Evolutionary conservation across 2,329 filamentous ascomycete genomes (phyloP).

Genomic region (Epichloe uncinata): DNA sequence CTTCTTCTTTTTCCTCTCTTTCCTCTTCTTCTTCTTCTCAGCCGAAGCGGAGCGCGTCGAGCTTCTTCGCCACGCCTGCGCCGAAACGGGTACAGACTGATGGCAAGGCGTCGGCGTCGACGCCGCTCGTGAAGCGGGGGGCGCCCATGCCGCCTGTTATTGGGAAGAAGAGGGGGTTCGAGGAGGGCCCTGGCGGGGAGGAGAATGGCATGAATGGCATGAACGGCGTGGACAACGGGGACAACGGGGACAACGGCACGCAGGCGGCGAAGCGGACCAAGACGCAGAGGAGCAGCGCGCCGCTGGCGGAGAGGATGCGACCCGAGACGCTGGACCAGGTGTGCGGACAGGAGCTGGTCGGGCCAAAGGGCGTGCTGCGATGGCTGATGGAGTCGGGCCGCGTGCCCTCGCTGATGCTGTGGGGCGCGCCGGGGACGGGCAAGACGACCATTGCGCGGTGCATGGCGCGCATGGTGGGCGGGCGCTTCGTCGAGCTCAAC

Average conservation of each 20-base stretch:
- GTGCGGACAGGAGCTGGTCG: slow-evolving; percentile 83
- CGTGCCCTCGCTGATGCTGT: slow-evolving; percentile 90
- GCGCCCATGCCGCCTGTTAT: slow-evolving; percentile 12
- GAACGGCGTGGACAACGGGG: slow-evolving; percentile 4
- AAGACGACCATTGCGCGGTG: slow-evolving; percentile 90
- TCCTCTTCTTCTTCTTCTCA: slow-evolving; percentile 15
- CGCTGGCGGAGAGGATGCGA: slow-evolving; percentile 87
- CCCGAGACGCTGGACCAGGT: slow-evolving; percentile 75
- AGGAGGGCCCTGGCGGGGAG: slow-evolving; percentile 35
- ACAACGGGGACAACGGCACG: slow-evolving; percentile 4
- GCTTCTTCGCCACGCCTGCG: slow-evolving; percentile 49
- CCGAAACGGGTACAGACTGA: slow-evolving; percentile 34
- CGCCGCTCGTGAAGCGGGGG: slow-evolving; percentile 22
- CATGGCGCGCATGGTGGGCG: slow-evolving; percentile 69
- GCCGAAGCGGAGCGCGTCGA: slow-evolving; percentile 42
- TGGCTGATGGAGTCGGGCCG: slow-evolving; percentile 74
- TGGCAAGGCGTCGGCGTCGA: slow-evolving; percentile 14
- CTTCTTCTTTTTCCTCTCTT: too few species aligned
- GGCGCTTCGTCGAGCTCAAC: slow-evolving; percentile 90
- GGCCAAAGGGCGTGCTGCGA: slow-evolving; percentile 67
- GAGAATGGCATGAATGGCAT: too few species aligned
- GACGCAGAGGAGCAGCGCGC: slow-evolving; percentile 57
- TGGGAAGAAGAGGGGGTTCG: slow-evolving; percentile 38
- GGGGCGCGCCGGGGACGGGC: slow-evolving; percentile 69
- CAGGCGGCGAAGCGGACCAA: slow-evolving; percentile 48